These are phyloP conservation scores for Colletotrichum shisoi DNA, from an alignment of 2,329 filamentous ascomycete species.

Conservation along the genomic window DNA sequence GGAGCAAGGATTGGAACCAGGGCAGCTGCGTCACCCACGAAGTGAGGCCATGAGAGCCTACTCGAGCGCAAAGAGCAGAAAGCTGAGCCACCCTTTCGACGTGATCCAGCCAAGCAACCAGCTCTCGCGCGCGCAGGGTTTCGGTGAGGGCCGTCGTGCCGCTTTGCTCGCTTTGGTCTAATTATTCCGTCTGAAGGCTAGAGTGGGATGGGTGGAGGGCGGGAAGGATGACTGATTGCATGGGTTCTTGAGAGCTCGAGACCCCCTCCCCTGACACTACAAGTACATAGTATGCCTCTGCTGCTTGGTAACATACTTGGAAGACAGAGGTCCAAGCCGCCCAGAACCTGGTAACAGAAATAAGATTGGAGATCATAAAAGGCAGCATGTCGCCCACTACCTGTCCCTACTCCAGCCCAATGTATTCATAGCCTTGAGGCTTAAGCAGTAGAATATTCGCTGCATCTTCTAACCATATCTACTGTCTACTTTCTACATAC, in stretches of 20 bases:
- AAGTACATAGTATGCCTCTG: too few species aligned
- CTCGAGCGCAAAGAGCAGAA: not conserved
- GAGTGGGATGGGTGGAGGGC: slow-evolving; percentile 14
- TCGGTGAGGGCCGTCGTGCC: slow-evolving; percentile 26
- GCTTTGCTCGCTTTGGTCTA: slow-evolving; percentile 11
- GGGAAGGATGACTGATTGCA: slow-evolving; percentile 29
- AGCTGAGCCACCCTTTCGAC: slow-evolving; percentile 22
- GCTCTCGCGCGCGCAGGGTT: slow-evolving; percentile 8
- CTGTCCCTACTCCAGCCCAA: not conserved
- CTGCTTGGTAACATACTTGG: slow-evolving; percentile 14
- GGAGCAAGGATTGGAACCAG: slow-evolving; percentile 34
- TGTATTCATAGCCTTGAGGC: slow-evolving; percentile 21
- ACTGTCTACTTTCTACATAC: not conserved
- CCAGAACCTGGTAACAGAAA: slow-evolving; percentile 4
- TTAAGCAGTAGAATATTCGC: slow-evolving; percentile 31
- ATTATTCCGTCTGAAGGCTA: slow-evolving; percentile 21
- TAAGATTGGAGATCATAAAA: slow-evolving; percentile 33
- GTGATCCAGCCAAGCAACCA: slow-evolving; percentile 21
- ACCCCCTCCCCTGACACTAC: slow-evolving; percentile 10
- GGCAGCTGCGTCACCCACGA: slow-evolving; percentile 31
- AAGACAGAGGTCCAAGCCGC: slow-evolving; percentile 17
- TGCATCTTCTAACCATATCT: slow-evolving; percentile 24
- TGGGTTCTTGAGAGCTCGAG: slow-evolving; percentile 23
- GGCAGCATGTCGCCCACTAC: slow-evolving; percentile 25
- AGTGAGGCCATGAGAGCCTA: slow-evolving; percentile 4